Conservation (phyloP, 371 early-diverging fungal species). For the Gilbertella persicaria region DNA sequence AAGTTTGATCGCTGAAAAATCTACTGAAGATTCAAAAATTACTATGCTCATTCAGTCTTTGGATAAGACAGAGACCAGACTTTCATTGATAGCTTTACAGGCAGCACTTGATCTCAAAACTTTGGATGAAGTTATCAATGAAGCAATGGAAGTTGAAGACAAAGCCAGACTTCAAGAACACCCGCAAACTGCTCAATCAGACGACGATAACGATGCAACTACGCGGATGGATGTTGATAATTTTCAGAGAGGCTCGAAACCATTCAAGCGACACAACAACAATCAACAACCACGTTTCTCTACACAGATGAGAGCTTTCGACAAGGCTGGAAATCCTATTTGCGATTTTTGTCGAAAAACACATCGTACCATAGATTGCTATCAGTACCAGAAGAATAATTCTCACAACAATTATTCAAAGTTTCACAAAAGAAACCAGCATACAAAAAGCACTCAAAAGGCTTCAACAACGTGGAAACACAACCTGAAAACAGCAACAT, state of each 20-base stretch:
- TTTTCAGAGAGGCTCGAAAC: no score
- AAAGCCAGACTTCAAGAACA: slow-evolving; percentile 1
- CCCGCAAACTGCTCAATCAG: background rate
- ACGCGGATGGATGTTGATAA: slow-evolving; percentile 11
- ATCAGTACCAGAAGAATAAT: background rate
- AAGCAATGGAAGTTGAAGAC: slow-evolving; percentile 6
- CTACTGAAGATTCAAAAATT: slow-evolving; percentile 5
- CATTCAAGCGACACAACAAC: background rate
- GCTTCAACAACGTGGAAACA: background rate
- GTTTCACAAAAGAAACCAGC: no score
- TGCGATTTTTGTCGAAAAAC: slow-evolving; percentile 4
- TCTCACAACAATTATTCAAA: background rate
- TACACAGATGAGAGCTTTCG: slow-evolving; percentile 3
- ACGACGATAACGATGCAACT: background rate
- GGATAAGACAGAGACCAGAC: slow-evolving; percentile 2
- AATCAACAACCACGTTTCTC: background rate
- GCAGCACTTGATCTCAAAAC: background rate
- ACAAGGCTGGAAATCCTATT: slow-evolving; percentile 11
- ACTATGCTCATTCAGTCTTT: slow-evolving; percentile 6
- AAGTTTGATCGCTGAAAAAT: slow-evolving; percentile 2
- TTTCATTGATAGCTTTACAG: background rate
- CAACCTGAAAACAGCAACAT: background rate
- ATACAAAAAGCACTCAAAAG: background rate
- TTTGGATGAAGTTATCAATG: background rate
- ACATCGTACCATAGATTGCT: slow-evolving; percentile 5